These are phyloP conservation scores for Penicillium odoratum DNA, from an alignment of 495 filamentous ascomycete species.

Conservation along the genomic window DNA sequence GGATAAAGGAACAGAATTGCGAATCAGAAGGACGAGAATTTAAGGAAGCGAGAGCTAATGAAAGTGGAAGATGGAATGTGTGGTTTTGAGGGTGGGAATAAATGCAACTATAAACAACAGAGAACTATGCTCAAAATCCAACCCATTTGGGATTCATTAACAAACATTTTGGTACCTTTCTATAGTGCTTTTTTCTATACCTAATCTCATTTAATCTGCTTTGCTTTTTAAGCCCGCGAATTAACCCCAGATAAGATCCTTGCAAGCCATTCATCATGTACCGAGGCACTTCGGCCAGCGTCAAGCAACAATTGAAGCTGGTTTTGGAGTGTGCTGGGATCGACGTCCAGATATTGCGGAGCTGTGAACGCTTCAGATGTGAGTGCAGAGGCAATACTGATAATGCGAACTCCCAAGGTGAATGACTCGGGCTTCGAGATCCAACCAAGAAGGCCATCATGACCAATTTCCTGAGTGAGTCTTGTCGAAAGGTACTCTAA, in stretches of 20 bases:
- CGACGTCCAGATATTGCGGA: conserved; percentile 27
- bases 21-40: too few species aligned
- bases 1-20: too few species aligned
- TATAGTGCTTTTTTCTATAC: not conserved
- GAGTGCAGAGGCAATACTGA: conserved; percentile 41
- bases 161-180: not conserved
- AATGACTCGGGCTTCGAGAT: conserved; percentile 71
- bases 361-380: conserved; percentile 40
- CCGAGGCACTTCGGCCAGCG: conserved; percentile 23
- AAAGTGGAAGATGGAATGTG: not conserved
- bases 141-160: not conserved
- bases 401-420: conserved; percentile 61
- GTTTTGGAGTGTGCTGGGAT: conserved; percentile 18
- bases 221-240: not conserved
- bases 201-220: not conserved
- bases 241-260: conserved; percentile 32
- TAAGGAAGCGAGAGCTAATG: not conserved
- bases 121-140: too few species aligned
- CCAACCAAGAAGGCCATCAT: conserved; percentile 72
- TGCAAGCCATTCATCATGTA: conserved; percentile 39
- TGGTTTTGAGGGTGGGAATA: not conserved
- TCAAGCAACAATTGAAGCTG: conserved; percentile 25
- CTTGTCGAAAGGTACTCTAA: conserved; percentile 48
- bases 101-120: too few species aligned
- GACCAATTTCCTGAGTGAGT: conserved; percentile 16